Conservation (phyloP, 129 eudicot genomes). For the Chrysanthemum makinoi region DNA sequence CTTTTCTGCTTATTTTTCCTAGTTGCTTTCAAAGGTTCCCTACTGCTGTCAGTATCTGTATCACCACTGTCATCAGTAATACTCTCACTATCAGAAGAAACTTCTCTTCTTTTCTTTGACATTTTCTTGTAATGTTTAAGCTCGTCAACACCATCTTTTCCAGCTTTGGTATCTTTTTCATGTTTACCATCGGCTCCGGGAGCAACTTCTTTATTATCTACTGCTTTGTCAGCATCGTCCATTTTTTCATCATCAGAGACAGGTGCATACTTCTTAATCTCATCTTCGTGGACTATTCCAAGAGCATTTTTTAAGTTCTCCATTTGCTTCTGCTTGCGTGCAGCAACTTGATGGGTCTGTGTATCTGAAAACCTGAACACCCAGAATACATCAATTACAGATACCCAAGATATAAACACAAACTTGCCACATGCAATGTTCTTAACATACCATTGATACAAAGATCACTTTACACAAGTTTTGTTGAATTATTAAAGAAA, state of each 20-base stretch:
- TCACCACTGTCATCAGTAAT: conserved; percentile 26
- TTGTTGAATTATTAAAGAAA: conserved; percentile 1
- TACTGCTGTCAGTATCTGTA: background rate
- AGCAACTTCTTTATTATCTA: conserved; percentile 18
- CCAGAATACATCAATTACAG: background rate
- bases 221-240: conserved; percentile 31
- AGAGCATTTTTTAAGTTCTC: conserved; percentile 80
- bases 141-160: conserved; percentile 28
- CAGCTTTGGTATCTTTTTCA: conserved; percentile 33
- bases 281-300: conserved; percentile 51
- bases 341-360: conserved; percentile 93
- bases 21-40: background rate
- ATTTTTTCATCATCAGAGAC: conserved; percentile 42
- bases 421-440: background rate
- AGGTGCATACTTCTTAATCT: conserved; percentile 30
- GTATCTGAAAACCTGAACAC: conserved; percentile 75
- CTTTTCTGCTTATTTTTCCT: background rate
- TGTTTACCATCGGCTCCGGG: conserved; percentile 24
- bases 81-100: conserved; percentile 49
- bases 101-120: conserved; percentile 36
- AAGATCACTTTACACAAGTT: background rate
- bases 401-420: background rate
- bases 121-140: conserved; percentile 34
- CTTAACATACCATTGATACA: background rate
- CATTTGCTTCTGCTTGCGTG: conserved; percentile 91